Percentiles rank a stretch among this genome's conserved stretches.
Conservation (phyloP, 2,329 filamentous ascomycete genomes). For the Colletotrichum sp. region DNA sequence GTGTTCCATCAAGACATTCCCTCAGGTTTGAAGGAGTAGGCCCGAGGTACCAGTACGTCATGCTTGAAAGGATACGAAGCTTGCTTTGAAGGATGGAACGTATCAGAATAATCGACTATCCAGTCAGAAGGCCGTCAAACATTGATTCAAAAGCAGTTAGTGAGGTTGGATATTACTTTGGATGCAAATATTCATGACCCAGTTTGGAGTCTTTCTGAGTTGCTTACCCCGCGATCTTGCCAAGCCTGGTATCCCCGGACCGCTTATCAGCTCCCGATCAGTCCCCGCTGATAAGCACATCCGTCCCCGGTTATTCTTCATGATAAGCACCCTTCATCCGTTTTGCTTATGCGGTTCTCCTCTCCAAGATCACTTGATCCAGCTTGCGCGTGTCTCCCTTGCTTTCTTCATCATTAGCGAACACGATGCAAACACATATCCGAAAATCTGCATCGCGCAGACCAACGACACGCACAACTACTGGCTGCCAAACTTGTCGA, state of each 20-base stretch:
- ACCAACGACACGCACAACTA: neutral
- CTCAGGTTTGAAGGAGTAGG: neutral
- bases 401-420: neutral
- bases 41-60: neutral
- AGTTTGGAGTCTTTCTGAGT: neutral
- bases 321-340: neutral
- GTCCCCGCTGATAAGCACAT: neutral
- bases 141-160: neutral
- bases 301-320: neutral
- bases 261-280: neutral
- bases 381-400: neutral
- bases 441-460: fast-evolving
- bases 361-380: neutral
- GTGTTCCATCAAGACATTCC: neutral
- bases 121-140: fast-evolving
- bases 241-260: neutral
- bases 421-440: neutral
- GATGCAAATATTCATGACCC: too few species aligned
- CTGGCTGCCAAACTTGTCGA: neutral
- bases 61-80: neutral
- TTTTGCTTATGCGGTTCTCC: too few species aligned
- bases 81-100: neutral
- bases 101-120: neutral
- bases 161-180: too few species aligned
- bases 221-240: neutral